Base-by-base conservation (phyloP, 75 land plant genomes). In the Picea sitchensis region DNA sequence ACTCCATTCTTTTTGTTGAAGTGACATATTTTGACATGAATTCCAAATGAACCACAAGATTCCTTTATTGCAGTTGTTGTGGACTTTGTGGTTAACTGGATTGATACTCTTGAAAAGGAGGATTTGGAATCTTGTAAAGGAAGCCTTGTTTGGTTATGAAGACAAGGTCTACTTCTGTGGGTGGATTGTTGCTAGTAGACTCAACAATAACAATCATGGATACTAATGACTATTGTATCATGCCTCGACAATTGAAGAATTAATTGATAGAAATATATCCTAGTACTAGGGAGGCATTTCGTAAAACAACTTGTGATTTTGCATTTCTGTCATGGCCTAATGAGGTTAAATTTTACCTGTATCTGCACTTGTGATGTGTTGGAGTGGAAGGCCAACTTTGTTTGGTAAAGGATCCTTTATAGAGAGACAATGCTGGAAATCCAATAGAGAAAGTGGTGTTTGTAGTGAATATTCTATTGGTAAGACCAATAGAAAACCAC, bases 331-430 rank as follows among this genome's bases (percentile, higher is more conserved):
- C 88, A 59, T 77, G 86, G 21, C 80, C 88, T 14, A 87, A 77
- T 67, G 88, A 87, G 69, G 88, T 87, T 65, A 84, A 79, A 47
- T 77, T 87, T 77, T 78, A 87, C 77, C 71, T 79, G 65, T 85
- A 95, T 93, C 65, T 95, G 41, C 98, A 95, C 82, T 84, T 95
- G 81, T 79, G 95, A 73, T 82, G 92, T 58, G 96, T 87, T 51
- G 98, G 96, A 77, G 92, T 93, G 21, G 98, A 95, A n/a, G n/a
- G n/a, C n/a, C n/a, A n/a, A n/a, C n/a, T n/a, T n/a, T n/a, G n/a
- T n/a, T n/a, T n/a, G n/a, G n/a, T n/a, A n/a, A n/a, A n/a, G n/a
- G n/a, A n/a, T n/a, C n/a, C n/a, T n/a, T n/a, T n/a, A n/a, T n/a
- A n/a, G n/a, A n/a, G n/a, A n/a, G n/a, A n/a, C n/a, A n/a, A n/a